Evolutionary conservation across 371 early-diverging fungal species (phyloP).

Genomic region (Mucor indicus): DNA sequence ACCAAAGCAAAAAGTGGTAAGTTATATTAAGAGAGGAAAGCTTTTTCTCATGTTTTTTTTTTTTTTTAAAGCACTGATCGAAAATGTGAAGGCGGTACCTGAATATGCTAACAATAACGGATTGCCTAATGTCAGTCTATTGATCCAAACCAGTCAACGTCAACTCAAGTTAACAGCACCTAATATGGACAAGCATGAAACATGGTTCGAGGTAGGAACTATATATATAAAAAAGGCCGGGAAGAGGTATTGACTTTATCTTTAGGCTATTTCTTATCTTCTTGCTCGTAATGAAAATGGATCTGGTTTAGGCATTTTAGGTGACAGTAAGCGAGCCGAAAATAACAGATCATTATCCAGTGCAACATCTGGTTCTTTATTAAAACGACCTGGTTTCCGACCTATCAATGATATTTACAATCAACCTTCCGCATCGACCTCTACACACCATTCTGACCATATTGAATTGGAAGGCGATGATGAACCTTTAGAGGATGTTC

Average conservation of each 20-base stretch:
- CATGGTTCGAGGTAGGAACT: constrained; percentile 55
- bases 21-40: neutral
- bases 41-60: neutral
- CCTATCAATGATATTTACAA: constrained; percentile 29
- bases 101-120: constrained; percentile 31
- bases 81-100: constrained; percentile 49
- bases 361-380: constrained; percentile 15
- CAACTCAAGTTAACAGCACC: constrained; percentile 71
- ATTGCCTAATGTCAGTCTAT: constrained; percentile 55
- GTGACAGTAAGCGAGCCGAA: neutral
- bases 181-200: constrained; percentile 61
- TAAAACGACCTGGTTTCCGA: constrained; percentile 33
- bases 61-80: constrained; percentile 49
- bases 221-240: neutral
- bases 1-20: constrained; percentile 56
- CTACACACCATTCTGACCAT: constrained; percentile 4
- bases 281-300: constrained; percentile 16
- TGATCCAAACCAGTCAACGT: constrained; percentile 64
- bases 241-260: neutral
- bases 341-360: constrained; percentile 6
- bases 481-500: constrained; percentile 49
- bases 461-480: constrained; percentile 20
- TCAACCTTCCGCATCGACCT: constrained; percentile 5
- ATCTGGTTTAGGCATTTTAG: constrained; percentile 2
- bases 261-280: constrained; percentile 33